A percentile compares a stretch with the other conserved stretches of the same genome.
phyloP scores from a whole-genome alignment of 805 yeast genomes.

The Tetrapisispora nanseiensis region DNA sequence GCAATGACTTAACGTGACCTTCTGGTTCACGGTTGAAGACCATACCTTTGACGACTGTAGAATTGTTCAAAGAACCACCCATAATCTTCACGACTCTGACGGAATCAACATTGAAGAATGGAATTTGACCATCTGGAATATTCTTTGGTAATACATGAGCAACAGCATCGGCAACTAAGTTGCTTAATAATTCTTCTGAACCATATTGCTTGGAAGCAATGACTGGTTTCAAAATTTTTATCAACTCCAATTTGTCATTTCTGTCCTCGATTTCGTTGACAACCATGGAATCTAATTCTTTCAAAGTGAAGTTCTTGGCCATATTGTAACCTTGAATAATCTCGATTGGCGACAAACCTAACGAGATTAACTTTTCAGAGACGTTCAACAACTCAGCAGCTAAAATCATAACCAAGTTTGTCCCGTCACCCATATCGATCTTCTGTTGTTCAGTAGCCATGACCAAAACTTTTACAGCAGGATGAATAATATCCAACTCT shows the following conservation, averaged over 20 bases:
- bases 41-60: conserved; percentile 90
- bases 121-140: conserved; percentile 10
- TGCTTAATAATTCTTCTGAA: conserved; percentile 64
- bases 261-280: conserved; percentile 45
- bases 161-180: conserved; percentile 78
- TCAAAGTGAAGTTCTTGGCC: conserved; percentile 69
- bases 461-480: conserved; percentile 89
- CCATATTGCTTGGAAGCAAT: conserved; percentile 93
- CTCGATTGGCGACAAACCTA: conserved; percentile 87
- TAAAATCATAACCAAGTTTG: conserved; percentile 80
- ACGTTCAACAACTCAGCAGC: conserved; percentile 87
- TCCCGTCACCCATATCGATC: conserved; percentile 93
- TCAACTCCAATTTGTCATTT: conserved; percentile 43
- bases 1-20: conserved; percentile 64
- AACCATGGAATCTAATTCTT: conserved; percentile 55
- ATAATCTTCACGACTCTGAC: conserved; percentile 92
- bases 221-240: conserved; percentile 74
- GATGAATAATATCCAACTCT: conserved; percentile 91
- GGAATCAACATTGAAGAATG: conserved; percentile 77
- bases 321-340: conserved; percentile 85
- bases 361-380: conserved; percentile 72
- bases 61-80: conserved; percentile 72
- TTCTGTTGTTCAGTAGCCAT: conserved; percentile 98
- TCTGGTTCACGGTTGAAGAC: conserved; percentile 98
- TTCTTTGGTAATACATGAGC: conserved; percentile 54